Conservation (phyloP, 345 rosid genomes). For the Linum lewisii region DNA sequence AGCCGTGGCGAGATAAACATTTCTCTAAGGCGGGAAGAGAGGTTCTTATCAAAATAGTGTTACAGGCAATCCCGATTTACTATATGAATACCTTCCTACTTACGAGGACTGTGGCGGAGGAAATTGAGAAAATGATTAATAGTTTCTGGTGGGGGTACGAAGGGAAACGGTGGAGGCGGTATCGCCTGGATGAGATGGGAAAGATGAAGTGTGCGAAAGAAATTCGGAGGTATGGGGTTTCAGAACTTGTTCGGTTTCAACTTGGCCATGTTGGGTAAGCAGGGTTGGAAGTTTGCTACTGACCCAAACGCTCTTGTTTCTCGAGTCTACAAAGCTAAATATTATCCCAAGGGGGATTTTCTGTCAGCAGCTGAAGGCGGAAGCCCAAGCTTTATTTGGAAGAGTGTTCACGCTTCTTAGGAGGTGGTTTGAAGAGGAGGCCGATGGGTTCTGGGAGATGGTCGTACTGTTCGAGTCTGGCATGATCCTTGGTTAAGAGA, state of each 20-base stretch:
- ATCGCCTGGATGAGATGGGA: neutral
- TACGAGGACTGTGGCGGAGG: neutral
- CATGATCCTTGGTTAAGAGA: no score
- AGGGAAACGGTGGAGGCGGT: neutral
- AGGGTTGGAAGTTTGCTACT: neutral
- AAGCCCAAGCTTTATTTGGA: neutral
- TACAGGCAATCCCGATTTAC: neutral
- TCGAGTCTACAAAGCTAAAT: neutral
- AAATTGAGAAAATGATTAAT: neutral
- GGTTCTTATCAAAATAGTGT: neutral
- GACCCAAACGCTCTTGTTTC: neutral
- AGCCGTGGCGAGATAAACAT: neutral
- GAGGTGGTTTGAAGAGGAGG: neutral
- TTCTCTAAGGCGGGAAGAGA: neutral
- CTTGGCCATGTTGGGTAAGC: neutral
- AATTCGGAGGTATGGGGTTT: neutral
- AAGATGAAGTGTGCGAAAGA: neutral
- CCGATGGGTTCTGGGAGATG: neutral
- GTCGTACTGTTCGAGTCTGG: neutral
- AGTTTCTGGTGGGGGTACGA: neutral
- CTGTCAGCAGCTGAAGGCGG: neutral
- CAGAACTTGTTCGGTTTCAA: neutral
- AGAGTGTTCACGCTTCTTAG: neutral
- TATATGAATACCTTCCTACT: neutral
- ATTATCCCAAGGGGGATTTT: neutral